Base-by-base conservation (phyloP, 495 filamentous ascomycete genomes). In the Penicillium simplicissimum region DNA sequence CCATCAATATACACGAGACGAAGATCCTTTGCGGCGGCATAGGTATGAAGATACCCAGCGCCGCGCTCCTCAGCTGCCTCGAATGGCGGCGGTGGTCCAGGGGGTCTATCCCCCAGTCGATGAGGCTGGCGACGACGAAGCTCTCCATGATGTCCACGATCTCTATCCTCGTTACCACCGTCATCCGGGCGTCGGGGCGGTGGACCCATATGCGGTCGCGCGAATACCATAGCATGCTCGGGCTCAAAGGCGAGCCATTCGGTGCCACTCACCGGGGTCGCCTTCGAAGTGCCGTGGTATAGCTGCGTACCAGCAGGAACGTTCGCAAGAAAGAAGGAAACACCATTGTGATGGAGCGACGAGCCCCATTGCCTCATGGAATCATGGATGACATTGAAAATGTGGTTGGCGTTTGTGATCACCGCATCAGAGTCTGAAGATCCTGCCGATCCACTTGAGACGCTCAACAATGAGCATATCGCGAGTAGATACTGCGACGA, bases 221-320 rank as follows among this genome's bases (percentile, higher is more conserved):
- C 55, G 67, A 90, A 90, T 7, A 77, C 65, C 68, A 88, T 72
- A 0, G 86, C 84, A 72, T 90, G 87, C 61, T 89, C 87, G 11
- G 87, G 84, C 65, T 90, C 88, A 63, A 89, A 90, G 0, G 88
- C 87, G 0, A 90, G 76, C 87, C 88, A 90, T 62, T 90, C 87
- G 1, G 79, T 81, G 0, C 79, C 81, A 7, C 72, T 74, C 0
- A 87, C 76, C 0, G 77, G 71, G 10, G 73, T 68, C 0, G 66
- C 51, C 3, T 36, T 66, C 13, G 61, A 56, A 7, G 77, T 81
- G 13, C 88, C 88, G 65, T 90, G 88, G 67, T 89, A 87, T 2
- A 90, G 69, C n/a, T 82, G 74, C 0, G 84, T 85, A 14, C 83
- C 84, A 3, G 70, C 74, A 0, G 88, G 85, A 2, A 90, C 79